Evolutionary conservation across 108 stramenopile genomes (phyloP).

Genomic region (Schizochytrium sp.): DNA sequence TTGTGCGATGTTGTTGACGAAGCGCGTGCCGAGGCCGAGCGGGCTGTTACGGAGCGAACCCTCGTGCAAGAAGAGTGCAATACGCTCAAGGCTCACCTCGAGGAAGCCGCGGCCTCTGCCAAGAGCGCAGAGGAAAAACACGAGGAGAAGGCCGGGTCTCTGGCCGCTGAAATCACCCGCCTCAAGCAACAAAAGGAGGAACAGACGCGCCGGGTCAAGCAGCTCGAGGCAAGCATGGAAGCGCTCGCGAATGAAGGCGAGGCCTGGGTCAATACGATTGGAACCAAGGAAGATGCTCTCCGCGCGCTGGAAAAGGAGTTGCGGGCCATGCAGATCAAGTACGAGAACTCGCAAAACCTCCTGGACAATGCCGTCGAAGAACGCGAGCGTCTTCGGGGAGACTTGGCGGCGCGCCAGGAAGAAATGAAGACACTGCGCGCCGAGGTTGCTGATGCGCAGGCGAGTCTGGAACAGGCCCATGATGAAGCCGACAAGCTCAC

Average conservation of each 20-base stretch:
- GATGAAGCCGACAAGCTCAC: background rate
- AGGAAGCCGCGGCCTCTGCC: background rate
- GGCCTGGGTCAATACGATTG: conserved; percentile 13
- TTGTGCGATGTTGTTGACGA: background rate
- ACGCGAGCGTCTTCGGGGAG: background rate
- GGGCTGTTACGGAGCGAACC: background rate
- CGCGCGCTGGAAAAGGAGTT: background rate
- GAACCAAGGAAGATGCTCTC: conserved; percentile 8
- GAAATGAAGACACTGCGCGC: background rate
- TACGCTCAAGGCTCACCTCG: background rate
- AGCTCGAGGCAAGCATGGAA: background rate
- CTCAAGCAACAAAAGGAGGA: background rate
- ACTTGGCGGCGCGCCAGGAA: background rate
- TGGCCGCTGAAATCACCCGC: background rate
- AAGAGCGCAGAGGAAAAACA: background rate
- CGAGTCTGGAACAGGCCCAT: background rate
- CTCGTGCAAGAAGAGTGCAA: background rate
- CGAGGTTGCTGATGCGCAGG: background rate
- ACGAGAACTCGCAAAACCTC: background rate
- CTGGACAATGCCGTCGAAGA: background rate
- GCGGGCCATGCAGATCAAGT: background rate
- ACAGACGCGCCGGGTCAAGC: background rate
- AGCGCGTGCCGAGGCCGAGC: background rate
- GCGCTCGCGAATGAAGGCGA: background rate
- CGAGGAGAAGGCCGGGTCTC: background rate